Percentiles rank a stretch among this genome's conserved stretches.
phyloP scores from a whole-genome alignment of 176 grass and related monocot genomes.

The Phyllostachys edulis region DNA sequence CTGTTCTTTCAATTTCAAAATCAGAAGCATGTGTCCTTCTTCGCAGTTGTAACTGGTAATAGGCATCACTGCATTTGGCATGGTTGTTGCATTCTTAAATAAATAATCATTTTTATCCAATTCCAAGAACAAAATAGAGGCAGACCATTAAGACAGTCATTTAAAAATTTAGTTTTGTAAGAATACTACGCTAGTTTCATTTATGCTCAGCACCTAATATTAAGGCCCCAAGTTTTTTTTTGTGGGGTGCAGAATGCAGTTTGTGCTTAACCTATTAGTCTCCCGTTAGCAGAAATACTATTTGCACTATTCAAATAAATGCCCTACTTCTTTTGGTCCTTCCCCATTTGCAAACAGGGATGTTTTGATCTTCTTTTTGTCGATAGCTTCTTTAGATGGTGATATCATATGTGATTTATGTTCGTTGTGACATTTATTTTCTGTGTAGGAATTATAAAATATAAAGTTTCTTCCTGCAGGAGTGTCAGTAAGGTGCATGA shows the following conservation, averaged over 20 bases:
- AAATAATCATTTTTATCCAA: not conserved
- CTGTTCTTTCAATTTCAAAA: slow-evolving; percentile 93
- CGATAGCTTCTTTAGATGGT: not conserved
- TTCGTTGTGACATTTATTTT: slow-evolving; percentile 7
- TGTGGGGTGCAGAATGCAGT: not conserved
- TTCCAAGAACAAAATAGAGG: slow-evolving; percentile 4
- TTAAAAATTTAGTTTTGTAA: not conserved
- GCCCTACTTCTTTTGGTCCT: not conserved
- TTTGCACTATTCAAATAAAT: not conserved
- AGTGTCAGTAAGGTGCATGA: slow-evolving; percentile 98
- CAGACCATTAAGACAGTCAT: not conserved
- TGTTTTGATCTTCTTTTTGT: slow-evolving; percentile 14
- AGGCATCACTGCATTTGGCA: not conserved
- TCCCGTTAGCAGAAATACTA: not conserved
- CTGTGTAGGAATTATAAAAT: slow-evolving; percentile 17
- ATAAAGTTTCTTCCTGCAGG: slow-evolving; percentile 53
- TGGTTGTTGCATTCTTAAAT: slow-evolving; percentile 1
- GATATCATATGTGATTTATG: slow-evolving; percentile 12
- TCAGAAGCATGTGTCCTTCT: slow-evolving; percentile 85
- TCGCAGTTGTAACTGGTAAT: slow-evolving; percentile 82
- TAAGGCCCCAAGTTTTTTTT: not conserved
- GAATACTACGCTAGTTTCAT: not conserved
- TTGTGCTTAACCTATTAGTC: not conserved
- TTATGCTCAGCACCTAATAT: not conserved
- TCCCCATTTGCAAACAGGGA: not conserved